A percentile compares a stretch with the other conserved stretches of the same genome.
Conservation (phyloP, 257 asterid genomes). For the Scutellaria galericulata region DNA sequence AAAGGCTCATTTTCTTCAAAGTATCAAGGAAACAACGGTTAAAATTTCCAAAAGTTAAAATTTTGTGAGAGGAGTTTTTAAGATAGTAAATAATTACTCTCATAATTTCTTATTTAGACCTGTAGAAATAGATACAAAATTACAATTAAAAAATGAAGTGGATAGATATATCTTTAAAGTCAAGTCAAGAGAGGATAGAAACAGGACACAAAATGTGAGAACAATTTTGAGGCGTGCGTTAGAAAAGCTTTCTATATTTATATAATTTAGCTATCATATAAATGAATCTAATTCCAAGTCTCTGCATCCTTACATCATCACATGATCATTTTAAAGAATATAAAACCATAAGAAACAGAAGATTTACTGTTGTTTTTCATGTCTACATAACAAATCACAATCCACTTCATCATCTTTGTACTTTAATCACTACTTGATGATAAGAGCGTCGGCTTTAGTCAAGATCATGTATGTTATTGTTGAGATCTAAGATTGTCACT, state of each 20-base stretch:
- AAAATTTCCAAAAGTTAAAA: not conserved
- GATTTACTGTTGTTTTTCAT: slow-evolving; percentile 33
- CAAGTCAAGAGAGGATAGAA: slow-evolving; percentile 19
- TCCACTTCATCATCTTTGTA: not conserved
- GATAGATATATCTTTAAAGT: slow-evolving; percentile 21
- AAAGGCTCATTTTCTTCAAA: too few species aligned
- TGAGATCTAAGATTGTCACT: slow-evolving; percentile 24
- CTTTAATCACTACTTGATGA: not conserved
- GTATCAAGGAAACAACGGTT: not conserved
- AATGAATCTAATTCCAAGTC: slow-evolving; percentile 39
- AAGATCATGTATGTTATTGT: slow-evolving; percentile 9
- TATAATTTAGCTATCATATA: slow-evolving; percentile 37
- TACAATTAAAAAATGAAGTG: slow-evolving; percentile 9
- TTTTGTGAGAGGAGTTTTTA: not conserved
- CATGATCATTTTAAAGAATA: slow-evolving; percentile 3
- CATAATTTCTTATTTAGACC: not conserved
- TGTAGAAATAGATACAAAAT: not conserved
- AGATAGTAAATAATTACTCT: not conserved
- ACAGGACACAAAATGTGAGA: slow-evolving; percentile 8
- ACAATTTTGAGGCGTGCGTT: slow-evolving; percentile 45
- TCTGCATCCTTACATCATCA: slow-evolving; percentile 46
- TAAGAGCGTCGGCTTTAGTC: not conserved
- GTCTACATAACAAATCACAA: too few species aligned
- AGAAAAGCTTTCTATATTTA: slow-evolving; percentile 8
- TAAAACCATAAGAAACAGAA: not conserved